A percentile compares a stretch with the other conserved stretches of the same genome.
Conservation (phyloP, 345 rosid genomes). For the Conringia planisiliqua region DNA sequence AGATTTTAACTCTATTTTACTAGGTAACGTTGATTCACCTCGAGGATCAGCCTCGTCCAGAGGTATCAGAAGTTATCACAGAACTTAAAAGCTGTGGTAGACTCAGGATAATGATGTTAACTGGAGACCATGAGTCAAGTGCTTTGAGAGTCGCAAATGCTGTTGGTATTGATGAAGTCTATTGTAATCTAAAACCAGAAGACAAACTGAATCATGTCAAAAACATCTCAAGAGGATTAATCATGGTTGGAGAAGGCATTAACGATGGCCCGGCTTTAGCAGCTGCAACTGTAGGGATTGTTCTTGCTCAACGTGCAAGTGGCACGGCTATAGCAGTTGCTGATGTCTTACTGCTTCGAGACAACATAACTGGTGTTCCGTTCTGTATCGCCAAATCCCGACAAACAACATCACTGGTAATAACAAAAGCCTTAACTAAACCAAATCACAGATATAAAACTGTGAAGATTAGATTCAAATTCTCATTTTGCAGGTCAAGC, state of each 20-base stretch:
- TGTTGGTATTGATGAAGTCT: slow-evolving; percentile 70
- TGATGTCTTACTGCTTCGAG: slow-evolving; percentile 62
- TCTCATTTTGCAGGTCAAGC: slow-evolving; percentile 59
- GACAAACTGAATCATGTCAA: slow-evolving; percentile 81
- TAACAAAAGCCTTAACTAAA: background rate
- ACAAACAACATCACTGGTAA: slow-evolving; percentile 71
- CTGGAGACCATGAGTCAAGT: slow-evolving; percentile 85
- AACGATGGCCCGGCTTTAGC: slow-evolving; percentile 97
- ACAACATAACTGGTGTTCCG: slow-evolving; percentile 71
- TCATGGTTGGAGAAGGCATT: slow-evolving; percentile 94
- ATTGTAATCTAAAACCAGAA: slow-evolving; percentile 80
- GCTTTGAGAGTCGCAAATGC: slow-evolving; percentile 85
- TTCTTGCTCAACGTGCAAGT: slow-evolving; percentile 92
- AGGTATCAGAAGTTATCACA: slow-evolving; percentile 55
- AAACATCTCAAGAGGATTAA: slow-evolving; percentile 63
- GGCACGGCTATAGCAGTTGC: slow-evolving; percentile 83
- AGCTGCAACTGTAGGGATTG: slow-evolving; percentile 85
- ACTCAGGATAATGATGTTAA: slow-evolving; percentile 70
- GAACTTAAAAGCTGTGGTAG: slow-evolving; percentile 51
- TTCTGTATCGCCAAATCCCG: slow-evolving; percentile 81
- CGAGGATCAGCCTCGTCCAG: slow-evolving; percentile 77
- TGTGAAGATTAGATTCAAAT: background rate
- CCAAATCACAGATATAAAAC: background rate
- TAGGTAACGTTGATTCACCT: slow-evolving; percentile 87
- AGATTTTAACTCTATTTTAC: background rate